Evolutionary conservation across 2,329 filamentous ascomycete genomes (phyloP), one percentile per base, ranked within the genome.

Genomic region (Penicillium janthinellum): DNA sequence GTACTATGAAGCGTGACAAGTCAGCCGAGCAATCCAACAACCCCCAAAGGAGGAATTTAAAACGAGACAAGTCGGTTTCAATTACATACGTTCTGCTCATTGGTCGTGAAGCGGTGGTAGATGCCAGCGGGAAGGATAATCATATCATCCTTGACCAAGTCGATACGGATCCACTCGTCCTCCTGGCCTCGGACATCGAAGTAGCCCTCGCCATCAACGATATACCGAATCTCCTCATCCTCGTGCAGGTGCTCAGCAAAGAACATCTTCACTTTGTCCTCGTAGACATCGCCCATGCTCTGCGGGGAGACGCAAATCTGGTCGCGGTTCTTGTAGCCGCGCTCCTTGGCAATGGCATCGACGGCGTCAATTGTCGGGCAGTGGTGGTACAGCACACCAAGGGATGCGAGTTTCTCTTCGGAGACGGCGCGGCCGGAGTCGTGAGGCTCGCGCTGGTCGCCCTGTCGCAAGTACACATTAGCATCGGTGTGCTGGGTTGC

Each of bases 201-300:
- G 77, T 90, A 99, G 0, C 95, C 95, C 57, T 86, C 85, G 0
- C 95, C 95, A 62, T 89, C 93, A 35, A 92, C 83, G 67, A 99
- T 93, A 72, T 97, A 99, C 50, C 95, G 84, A 67, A 99, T 99
- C 83, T 99, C 95, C 80, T 99, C 95, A 69, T 99, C 95, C 81
- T 99, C 95, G 75, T 99, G 95, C 70, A 99, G 77, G 76, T 99
- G 95, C 83, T 99, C 95, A 70, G 90, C 77, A 81, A 98, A 99
- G 82, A 99, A 99, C 67, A 79, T 86, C 81, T 92, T 93, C 64
- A 99, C 92, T 78, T 98, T 98, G 64, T 90, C 86, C 78, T 99
- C 94, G 80, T 98, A 99, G 47, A 87, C 79, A 41, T 86, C 90
- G 58, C 92, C 92, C 89, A 98, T 92, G 64, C 87, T 89, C 64